phyloP scores from a whole-genome alignment of 805 yeast genomes.

The Hanseniaspora lindneri region DNA sequence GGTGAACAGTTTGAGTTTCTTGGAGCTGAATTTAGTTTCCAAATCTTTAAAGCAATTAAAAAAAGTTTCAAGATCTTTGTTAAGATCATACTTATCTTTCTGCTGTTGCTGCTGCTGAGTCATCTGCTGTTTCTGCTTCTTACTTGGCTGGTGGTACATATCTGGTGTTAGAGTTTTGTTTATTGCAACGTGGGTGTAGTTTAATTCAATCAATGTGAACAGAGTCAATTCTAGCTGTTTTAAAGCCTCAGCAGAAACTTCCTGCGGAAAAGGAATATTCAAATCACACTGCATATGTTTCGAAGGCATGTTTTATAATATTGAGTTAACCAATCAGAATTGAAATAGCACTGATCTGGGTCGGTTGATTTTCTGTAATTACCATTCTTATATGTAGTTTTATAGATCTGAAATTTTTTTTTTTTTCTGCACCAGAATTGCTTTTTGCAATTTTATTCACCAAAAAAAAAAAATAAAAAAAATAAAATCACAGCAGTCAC shows the following conservation, averaged over 20 bases:
- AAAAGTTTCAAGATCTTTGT: constrained; percentile 4
- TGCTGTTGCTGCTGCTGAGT: constrained; percentile 20
- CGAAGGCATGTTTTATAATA: no score
- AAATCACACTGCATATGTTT: constrained; percentile 45
- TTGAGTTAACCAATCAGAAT: no score
- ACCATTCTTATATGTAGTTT: no score
- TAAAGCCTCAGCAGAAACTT: constrained; percentile 31
- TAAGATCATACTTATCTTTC: constrained; percentile 1
- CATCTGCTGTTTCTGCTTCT: constrained; percentile 32
- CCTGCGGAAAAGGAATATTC: constrained; percentile 63
- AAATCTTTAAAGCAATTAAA: constrained; percentile 18
- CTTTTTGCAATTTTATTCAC: no score
- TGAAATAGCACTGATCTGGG: no score
- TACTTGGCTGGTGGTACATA: constrained; percentile 43
- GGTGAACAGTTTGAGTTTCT: constrained; percentile 43
- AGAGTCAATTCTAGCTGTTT: constrained; percentile 38
- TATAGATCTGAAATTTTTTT: no score
- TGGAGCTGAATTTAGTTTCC: constrained; percentile 28
- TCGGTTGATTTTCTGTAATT: no score
- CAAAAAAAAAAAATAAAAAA: no score
- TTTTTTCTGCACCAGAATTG: no score
- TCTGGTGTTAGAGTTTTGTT: constrained; percentile 49
- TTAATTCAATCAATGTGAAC: constrained; percentile 44
- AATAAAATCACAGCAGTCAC: no score
- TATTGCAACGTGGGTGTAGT: constrained; percentile 67